Base-by-base conservation (phyloP, 169 alveolate genomes). In the Pseudocohnilembus persalinus region DNA sequence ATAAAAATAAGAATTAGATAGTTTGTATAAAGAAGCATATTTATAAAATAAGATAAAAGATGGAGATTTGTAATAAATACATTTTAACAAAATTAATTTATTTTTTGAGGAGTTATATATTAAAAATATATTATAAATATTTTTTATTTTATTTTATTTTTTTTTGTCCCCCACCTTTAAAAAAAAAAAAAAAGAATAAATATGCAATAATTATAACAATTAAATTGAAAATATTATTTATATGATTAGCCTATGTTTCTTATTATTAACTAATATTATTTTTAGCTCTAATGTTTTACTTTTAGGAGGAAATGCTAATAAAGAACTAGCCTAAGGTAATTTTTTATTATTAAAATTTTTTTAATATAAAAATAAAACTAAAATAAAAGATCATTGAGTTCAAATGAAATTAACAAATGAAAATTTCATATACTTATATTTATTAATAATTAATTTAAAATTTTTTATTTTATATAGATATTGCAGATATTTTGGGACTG, bases 401-500 rank as follows among this genome's bases (percentile, higher is more conserved):
- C 4, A 11, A 49, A 11, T 49, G 68, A 49, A 11, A 49, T 4
- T 49, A 11, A 49, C 20, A 20, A 20, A 49, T 20, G 4, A 11
- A 11, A 49, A 11, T 49, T 49, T 20, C 20, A 49, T 20, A 49
- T 49, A 11, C 26, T 20, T 49, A 49, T 29, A 6, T 31, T 0
- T 25, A 20, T 1, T 31, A 28, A 1, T n/a, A 11, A 26, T 0
- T 30, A 33, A 81, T 31, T 63, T n/a, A n/a, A n/a, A n/a, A n/a
- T 28, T 31, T 86, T 20, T 25, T 29, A 35, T n/a, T 35, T n/a
- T 34, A 1, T 0, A 35, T 49, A 86, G 90, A 86, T 29, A 86
- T 86, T 0, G 82, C 90, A 74, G 76, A 86, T 32, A 91, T 86
- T 32, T 83, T 96, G 74, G 97, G 98, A 0, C 79, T 85, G 32